Evolutionary conservation across 305 asterid species (phyloP), one percentile per base, ranked within the genome.

Genomic region (Fraxinus dipetala): DNA sequence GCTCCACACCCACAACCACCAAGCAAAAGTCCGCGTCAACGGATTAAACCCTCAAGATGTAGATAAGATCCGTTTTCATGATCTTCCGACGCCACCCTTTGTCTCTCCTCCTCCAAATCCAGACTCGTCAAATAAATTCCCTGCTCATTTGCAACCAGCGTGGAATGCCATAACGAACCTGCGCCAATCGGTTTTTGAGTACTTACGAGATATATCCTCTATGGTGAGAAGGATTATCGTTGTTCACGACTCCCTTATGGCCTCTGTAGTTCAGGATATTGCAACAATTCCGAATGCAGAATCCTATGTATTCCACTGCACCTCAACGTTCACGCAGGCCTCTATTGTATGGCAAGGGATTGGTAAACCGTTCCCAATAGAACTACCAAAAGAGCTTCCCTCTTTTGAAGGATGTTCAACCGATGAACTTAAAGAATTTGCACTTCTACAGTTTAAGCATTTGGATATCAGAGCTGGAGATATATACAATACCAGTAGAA

Each of bases 41-140:
- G 78, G 81, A 1, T 78, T 83, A 84, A 78, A 86, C 61, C 81
- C 84, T 22, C 13, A 36, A 6, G 77, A 78, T 28, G 26, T 83
- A 45, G 81, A 81, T 43, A 83, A 70, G 69, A 40, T 86, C 59
- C 83, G 81, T 38, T 83, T 86, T 77, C 87, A 83, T 24, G 82
- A 86, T 31, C 78, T 86, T 34, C 86, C 84, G 10, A 78, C 83
- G 16, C 87, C 85, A 43, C 35, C 63, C 6, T 83, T 86, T 51
- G 59, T 43, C 48, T 84, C 84, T 22, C 89, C 85, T 9, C 4
- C 82, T 61, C 89, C 87, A 6, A 70, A 78, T 22, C 85, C 82
- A 0, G 36, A 78, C 61, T 78, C 84, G 31, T 1, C 81, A 0
- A 30, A 2, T 8, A 86, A 86, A 56, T 86, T 86, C 54, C 89